A percentile compares a stretch with the other conserved stretches of the same genome.
Conservation (phyloP, 257 asterid genomes). For the Eustoma russellianum region DNA sequence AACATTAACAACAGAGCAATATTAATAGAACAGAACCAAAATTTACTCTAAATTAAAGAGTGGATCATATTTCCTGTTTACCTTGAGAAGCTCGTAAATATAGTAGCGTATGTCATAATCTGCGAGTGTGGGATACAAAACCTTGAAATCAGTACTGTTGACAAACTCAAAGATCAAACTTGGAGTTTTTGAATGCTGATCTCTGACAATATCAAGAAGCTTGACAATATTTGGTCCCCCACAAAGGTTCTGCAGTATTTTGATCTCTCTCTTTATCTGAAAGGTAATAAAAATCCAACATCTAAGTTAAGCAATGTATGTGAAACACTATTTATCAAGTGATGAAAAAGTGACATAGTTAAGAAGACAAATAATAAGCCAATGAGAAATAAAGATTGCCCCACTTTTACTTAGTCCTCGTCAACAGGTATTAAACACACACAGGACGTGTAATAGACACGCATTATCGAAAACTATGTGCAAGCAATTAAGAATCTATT, state of each 20-base stretch:
- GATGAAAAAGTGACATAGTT: neutral
- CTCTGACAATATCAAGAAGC: slow-evolving; percentile 17
- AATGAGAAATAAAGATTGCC: no score
- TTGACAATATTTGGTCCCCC: slow-evolving; percentile 23
- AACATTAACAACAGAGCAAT: no score
- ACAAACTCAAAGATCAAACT: slow-evolving; percentile 21
- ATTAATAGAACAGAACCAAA: no score
- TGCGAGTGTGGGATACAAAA: slow-evolving; percentile 19
- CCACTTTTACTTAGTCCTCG: no score
- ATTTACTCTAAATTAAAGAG: no score
- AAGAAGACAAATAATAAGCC: neutral
- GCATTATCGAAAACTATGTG: no score
- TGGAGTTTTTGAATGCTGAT: slow-evolving; percentile 21
- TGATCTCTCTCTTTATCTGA: slow-evolving; percentile 24
- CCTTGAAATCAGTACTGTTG: slow-evolving; percentile 22
- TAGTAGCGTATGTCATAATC: slow-evolving; percentile 25
- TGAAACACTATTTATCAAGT: no score
- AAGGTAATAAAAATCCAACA: neutral
- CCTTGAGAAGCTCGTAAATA: slow-evolving; percentile 25
- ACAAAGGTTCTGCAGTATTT: slow-evolving; percentile 19
- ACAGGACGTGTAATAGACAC: neutral
- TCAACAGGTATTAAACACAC: no score
- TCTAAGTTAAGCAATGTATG: no score
- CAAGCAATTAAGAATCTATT: no score
- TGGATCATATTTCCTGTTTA: neutral